Base-by-base conservation (phyloP, 805 yeast species). In the Hanseniaspora singularis region DNA sequence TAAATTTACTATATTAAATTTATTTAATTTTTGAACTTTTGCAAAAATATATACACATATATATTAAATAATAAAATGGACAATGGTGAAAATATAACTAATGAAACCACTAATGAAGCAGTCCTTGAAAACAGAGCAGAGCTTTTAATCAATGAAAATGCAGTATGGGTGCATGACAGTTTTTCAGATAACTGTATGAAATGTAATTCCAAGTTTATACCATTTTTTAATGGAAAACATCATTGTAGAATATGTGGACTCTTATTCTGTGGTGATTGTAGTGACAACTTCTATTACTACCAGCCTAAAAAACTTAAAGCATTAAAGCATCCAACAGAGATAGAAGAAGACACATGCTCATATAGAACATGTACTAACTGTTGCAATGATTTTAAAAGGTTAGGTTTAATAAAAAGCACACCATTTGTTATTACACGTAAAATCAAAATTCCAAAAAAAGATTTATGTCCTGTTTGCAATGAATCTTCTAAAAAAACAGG, bases 201-300 rank as follows among this genome's bases (percentile, higher is more conserved):
- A 14, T 79, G 86, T 55, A 53, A 58, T 15, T 49, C 59, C 0
- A 53, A 53, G 28, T 79, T 72, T 57, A 65, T 43, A 14, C 27
- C 72, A 1, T 64, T 77, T 44, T 67, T 77, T 54, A 67, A 70
- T 52, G 64, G 85, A 49, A 69, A 77, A 48, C 86, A 79, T 59
- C 86, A 79, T 59, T 79, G 86, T 56, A 66, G 86, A 36, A 69
- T 70, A 51, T 79, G 86, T 61, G 86, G 86, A 1, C 64, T 73
- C n/a, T 71, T 79, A 3, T 78, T 72, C 31, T 79, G 87, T 58
- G 72, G 54, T 8, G 36, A 49, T n/a, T 63, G 66, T 37, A 48
- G 57, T 22, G 53, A 51, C 16, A 50, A 52, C 24, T 62, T 60
- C 52, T 54, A 55, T 2, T 52, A 54, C 22, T 63, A 62, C 45